Evolutionary conservation across 192 early-diverging fungal species (phyloP).

Genomic region (Phlyctochytrium planicorne): DNA sequence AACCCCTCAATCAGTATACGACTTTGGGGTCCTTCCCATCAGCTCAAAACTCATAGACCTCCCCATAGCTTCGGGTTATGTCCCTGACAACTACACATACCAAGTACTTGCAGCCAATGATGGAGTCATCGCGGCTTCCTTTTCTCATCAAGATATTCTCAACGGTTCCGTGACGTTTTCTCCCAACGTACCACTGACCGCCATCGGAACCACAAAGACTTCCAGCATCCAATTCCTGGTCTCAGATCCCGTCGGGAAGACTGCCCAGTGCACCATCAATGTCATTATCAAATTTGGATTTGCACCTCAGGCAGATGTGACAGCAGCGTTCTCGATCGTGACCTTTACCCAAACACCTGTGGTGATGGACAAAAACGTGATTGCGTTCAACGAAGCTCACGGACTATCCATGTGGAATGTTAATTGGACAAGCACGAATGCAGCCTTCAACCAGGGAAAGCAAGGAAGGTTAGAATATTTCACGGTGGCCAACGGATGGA

Average conservation of each 20-base stretch:
- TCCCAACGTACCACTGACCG: neutral
- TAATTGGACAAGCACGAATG: slow-evolving; percentile 8
- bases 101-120: neutral
- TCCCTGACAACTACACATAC: slow-evolving; percentile 2
- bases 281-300: slow-evolving; percentile 18
- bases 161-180: neutral
- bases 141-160: neutral
- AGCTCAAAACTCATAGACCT: neutral
- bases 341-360: slow-evolving; percentile 12
- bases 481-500: slow-evolving; percentile 7
- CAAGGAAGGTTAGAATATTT: slow-evolving; percentile 18
- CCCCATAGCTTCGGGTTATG: neutral
- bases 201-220: neutral
- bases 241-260: slow-evolving; percentile 7
- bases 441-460: slow-evolving; percentile 11
- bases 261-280: slow-evolving; percentile 11
- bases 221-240: neutral
- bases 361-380: slow-evolving; percentile 9
- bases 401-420: slow-evolving; percentile 24
- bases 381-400: slow-evolving; percentile 15
- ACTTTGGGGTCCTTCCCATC: neutral
- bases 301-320: slow-evolving; percentile 14
- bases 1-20: neutral
- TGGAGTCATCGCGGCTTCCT: neutral
- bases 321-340: slow-evolving; percentile 1